Conservation (phyloP, 768 basidiomycete genomes). For the Crepidotus variabilis region DNA sequence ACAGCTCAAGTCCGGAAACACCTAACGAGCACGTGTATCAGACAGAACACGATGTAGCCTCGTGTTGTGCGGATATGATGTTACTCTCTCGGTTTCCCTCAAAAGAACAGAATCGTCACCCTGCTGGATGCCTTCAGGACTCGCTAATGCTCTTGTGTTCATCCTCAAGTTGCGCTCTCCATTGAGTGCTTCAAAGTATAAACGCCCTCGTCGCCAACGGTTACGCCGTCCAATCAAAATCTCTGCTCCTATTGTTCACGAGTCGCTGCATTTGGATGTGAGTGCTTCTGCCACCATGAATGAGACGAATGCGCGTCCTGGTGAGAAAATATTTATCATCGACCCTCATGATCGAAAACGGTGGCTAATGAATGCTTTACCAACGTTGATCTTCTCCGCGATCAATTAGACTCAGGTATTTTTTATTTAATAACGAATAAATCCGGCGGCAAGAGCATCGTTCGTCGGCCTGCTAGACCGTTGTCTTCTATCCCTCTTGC, state of each 20-base stretch:
- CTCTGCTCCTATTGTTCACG: slow-evolving; percentile 10
- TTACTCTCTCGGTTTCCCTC: slow-evolving; percentile 18
- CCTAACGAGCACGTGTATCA: slow-evolving; percentile 24
- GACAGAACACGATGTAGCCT: slow-evolving; percentile 35
- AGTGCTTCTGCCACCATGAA: slow-evolving; percentile 4
- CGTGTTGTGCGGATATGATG: slow-evolving; percentile 27
- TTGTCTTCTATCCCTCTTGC: slow-evolving; percentile 33
- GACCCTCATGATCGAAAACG: neutral
- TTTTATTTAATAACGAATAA: slow-evolving; percentile 38
- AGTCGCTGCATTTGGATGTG: slow-evolving; percentile 12
- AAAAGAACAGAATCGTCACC: slow-evolving; percentile 10
- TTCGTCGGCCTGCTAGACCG: slow-evolving; percentile 34
- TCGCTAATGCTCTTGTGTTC: slow-evolving; percentile 30
- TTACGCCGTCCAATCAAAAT: slow-evolving; percentile 15
- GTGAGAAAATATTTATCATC: slow-evolving; percentile 10
- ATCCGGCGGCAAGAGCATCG: slow-evolving; percentile 31
- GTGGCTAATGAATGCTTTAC: neutral
- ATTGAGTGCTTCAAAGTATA: slow-evolving; percentile 8
- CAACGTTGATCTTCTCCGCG: neutral
- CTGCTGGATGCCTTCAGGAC: slow-evolving; percentile 10
- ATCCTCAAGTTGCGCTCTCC: slow-evolving; percentile 14
- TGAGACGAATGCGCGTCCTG: slow-evolving; percentile 7
- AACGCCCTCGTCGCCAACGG: slow-evolving; percentile 14
- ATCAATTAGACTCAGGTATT: slow-evolving; percentile 28
- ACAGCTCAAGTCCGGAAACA: neutral